These are phyloP conservation scores for Nyctanthes arbortristis DNA, from an alignment of 257 asterid genomes.

Conservation along the genomic window DNA sequence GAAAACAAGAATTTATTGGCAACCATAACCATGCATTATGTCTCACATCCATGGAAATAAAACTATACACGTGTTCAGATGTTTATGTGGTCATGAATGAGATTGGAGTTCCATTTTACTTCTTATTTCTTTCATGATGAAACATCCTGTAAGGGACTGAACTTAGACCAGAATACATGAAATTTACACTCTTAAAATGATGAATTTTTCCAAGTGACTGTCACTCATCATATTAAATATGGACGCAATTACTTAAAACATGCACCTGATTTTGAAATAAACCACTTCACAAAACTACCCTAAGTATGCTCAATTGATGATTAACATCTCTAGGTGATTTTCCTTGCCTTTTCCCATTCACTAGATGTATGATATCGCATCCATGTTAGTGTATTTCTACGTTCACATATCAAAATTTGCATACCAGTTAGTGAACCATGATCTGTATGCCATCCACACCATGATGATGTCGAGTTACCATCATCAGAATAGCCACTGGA, in stretches of 20 bases:
- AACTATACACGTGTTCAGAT: constrained; percentile 5
- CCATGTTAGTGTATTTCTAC: not conserved
- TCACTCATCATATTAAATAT: not conserved
- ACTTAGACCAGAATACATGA: not conserved
- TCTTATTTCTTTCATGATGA: not conserved
- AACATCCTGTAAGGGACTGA: not conserved
- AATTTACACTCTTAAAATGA: not conserved
- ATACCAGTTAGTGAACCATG: constrained; percentile 92
- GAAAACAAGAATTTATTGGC: not conserved
- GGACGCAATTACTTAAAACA: not conserved
- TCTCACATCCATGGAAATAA: constrained; percentile 2
- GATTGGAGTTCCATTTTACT: not conserved
- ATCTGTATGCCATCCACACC: constrained; percentile 99
- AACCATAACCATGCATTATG: constrained; percentile 4
- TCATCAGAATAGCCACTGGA: constrained; percentile 45
- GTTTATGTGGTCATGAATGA: not conserved
- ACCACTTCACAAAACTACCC: not conserved
- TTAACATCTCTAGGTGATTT: not conserved
- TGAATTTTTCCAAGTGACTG: not conserved
- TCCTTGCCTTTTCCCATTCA: not conserved
- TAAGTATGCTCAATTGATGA: too few relatives aligned
- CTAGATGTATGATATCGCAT: not conserved
- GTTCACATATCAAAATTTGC: constrained; percentile 18
- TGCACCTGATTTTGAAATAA: not conserved
- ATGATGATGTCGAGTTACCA: constrained; percentile 61